Base-by-base conservation (phyloP, 768 basidiomycete species). In the Hysterangium stoloniferum region DNA sequence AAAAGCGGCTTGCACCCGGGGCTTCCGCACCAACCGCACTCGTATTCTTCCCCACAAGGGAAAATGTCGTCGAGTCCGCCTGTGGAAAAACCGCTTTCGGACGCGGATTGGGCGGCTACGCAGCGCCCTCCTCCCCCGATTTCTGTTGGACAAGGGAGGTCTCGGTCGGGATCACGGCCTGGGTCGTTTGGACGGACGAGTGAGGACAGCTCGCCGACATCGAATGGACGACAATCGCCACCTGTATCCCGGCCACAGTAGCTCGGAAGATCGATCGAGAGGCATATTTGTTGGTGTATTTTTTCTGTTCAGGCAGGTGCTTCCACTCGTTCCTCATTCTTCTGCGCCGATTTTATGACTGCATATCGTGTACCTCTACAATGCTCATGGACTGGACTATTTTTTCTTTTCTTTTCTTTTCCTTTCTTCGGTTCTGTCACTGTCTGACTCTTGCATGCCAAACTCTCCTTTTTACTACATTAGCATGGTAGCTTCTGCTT, bases 71-170 rank as follows among this genome's bases (percentile, higher is more conserved):
- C 36, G 11, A 50, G 25, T 29, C 48, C 28, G 29, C 34, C 36
- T 17, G 19, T 17, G 46, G 12, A 27, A 48, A 20, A 35, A 31
- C 11, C 38, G 15, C 48, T 42, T n/a, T 50, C 48, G 4, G 48
- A 50, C 42, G 48, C 48, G 25, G 48, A 50, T 27, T 50, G 48
- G 48, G 48, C 38, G 31, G 49, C 49, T 17, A 33, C 49, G 8
- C 49, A 51, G 17, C 38, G 49, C 8, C 49, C 36, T 28, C 49
- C 49, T 27, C 40, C 40, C 9, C 49, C 49, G 22, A 42, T 25
- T 17, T n/a, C 31, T 31, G 40, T 20, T 28, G 37, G 49, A 29
- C 11, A 25, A 37, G 27, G 29, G 36, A 1, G 25, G 31, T 19
- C 40, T 4, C 20, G 47, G 15, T 37, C 47, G 1, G 27, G 27